These are phyloP conservation scores for Vigna reflexopilosa DNA, from an alignment of 306 rosid genomes.

Conservation along the genomic window DNA sequence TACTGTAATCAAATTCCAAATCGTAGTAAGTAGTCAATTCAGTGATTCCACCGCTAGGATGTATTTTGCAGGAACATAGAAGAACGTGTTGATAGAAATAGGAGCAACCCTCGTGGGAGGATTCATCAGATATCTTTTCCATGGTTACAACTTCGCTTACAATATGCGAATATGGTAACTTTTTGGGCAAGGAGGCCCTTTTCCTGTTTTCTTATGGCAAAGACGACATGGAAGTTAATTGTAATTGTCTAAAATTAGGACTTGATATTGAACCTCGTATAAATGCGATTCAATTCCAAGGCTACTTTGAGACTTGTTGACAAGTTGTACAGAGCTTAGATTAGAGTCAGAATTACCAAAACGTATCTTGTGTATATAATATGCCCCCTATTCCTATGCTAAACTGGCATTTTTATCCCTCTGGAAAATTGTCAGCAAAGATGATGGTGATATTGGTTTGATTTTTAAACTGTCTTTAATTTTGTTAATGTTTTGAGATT, in stretches of 20 bases:
- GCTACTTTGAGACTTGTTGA: slow-evolving; percentile 25
- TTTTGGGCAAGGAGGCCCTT: slow-evolving; percentile 36
- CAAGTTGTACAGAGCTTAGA: slow-evolving; percentile 41
- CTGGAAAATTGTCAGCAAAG: slow-evolving; percentile 1
- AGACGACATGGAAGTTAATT: slow-evolving; percentile 22
- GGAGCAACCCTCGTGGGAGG: slow-evolving; percentile 43
- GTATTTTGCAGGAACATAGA: slow-evolving; percentile 40
- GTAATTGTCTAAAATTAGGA: slow-evolving; percentile 33
- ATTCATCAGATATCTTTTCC: slow-evolving; percentile 20
- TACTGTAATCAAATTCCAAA: slow-evolving; percentile 7
- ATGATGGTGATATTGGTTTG: slow-evolving; percentile 25
- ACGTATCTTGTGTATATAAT: slow-evolving; percentile 12
- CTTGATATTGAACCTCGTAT: slow-evolving; percentile 33
- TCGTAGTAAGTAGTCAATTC: slow-evolving; percentile 8
- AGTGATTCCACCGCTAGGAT: slow-evolving; percentile 5
- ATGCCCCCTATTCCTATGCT: slow-evolving; percentile 7
- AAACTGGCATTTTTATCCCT: slow-evolving; percentile 2
- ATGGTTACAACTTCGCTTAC: slow-evolving; percentile 26
- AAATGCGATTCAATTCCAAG: slow-evolving; percentile 20
- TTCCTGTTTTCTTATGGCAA: slow-evolving; percentile 9
- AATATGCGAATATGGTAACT: not conserved
- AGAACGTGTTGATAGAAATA: slow-evolving; percentile 10
- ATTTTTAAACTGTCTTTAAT: slow-evolving; percentile 1
- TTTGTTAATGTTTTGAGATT: not conserved
- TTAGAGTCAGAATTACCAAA: slow-evolving; percentile 27